Percentiles rank a stretch among this genome's conserved stretches.
These are phyloP conservation scores for Cryptomeria japonica DNA, from an alignment of 75 land plant species.

Conservation along the genomic window DNA sequence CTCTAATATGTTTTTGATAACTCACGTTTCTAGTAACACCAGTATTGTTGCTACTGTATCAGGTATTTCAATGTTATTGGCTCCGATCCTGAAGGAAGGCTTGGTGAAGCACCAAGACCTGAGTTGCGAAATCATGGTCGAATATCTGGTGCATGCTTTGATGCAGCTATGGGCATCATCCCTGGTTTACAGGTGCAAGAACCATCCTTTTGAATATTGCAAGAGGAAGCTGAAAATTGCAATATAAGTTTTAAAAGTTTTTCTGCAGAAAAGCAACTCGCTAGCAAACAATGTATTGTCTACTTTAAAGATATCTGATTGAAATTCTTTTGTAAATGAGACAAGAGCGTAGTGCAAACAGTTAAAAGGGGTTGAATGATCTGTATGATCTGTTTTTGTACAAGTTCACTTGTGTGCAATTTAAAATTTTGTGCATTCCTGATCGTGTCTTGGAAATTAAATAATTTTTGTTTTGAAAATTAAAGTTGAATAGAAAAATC, in stretches of 20 bases:
- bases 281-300: background rate
- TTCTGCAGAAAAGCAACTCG: background rate
- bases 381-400: background rate
- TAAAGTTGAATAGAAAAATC: background rate
- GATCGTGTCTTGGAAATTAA: background rate
- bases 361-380: background rate
- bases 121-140: conserved; percentile 44
- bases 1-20: background rate
- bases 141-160: conserved; percentile 55
- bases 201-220: background rate
- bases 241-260: background rate
- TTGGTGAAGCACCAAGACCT: conserved; percentile 50
- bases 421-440: background rate
- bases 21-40: background rate
- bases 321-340: background rate
- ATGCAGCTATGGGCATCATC: conserved; percentile 41
- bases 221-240: background rate
- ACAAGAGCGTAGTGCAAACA: background rate
- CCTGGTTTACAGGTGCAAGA: conserved; percentile 35
- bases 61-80: conserved; percentile 58
- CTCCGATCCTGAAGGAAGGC: conserved; percentile 44
- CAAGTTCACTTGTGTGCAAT: background rate
- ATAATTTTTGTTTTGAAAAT: background rate
- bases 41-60: conserved; percentile 5
- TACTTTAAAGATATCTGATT: background rate